Evolutionary conservation across 129 eudicot genomes (phyloP).

Genomic region (Saposhnikovia divaricata): DNA sequence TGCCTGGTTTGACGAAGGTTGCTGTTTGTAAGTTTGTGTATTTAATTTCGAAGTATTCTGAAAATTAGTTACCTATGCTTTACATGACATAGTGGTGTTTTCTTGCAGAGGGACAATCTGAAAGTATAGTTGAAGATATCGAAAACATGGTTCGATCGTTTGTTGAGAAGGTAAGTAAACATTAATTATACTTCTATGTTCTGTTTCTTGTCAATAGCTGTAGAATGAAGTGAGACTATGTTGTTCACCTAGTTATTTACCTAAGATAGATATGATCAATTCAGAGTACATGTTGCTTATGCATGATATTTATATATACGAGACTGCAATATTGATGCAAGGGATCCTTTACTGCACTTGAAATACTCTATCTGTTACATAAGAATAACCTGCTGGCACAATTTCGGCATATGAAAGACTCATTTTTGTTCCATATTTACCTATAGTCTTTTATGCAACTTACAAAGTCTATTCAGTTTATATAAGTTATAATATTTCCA

Average conservation of each 20-base stretch:
- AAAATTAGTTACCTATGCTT: too few relatives aligned
- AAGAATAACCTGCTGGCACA: not conserved
- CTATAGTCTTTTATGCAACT: not conserved
- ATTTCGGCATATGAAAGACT: not conserved
- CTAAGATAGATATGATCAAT: too few relatives aligned
- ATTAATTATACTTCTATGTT: not conserved
- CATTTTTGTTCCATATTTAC: not conserved
- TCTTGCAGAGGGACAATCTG: too few relatives aligned
- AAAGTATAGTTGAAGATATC: too few relatives aligned
- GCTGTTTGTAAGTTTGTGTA: too few relatives aligned
- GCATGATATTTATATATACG: too few relatives aligned
- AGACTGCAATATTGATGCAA: not conserved
- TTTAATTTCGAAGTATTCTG: too few relatives aligned
- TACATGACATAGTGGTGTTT: too few relatives aligned
- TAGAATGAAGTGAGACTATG: not conserved
- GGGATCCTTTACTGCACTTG: not conserved
- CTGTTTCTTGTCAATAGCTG: not conserved
- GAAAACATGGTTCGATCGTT: constrained; percentile 44
- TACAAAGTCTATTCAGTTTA: not conserved
- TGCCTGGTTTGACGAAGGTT: too few relatives aligned
- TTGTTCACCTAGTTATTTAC: not conserved
- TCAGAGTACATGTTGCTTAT: too few relatives aligned
- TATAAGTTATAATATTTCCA: not conserved
- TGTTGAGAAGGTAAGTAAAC: constrained; percentile 72
- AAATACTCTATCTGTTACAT: not conserved